Percentiles rank a stretch among this genome's conserved stretches.
Evolutionary conservation across 768 basidiomycete species (phyloP).

Genomic region (Aureoboletus auriporus): DNA sequence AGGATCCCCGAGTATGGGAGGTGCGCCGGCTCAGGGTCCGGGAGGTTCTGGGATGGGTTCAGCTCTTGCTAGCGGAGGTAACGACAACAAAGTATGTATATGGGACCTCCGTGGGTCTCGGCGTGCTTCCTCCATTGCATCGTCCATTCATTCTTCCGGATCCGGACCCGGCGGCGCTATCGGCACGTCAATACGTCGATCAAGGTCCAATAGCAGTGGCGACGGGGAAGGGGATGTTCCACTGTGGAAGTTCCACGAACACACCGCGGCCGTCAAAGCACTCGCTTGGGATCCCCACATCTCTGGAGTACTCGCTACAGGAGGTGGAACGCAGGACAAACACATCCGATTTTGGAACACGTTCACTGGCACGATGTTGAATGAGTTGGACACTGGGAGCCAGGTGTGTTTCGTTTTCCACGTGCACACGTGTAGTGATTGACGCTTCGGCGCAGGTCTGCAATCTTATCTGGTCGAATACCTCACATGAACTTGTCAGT

Average conservation of each 20-base stretch:
- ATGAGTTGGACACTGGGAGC: slow-evolving; percentile 89
- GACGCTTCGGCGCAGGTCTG: slow-evolving; percentile 63
- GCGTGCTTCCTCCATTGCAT: slow-evolving; percentile 26
- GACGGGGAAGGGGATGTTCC: slow-evolving; percentile 52
- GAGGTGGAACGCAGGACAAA: slow-evolving; percentile 98
- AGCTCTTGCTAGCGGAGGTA: slow-evolving; percentile 87
- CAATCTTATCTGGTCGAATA: slow-evolving; percentile 94
- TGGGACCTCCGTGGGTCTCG: slow-evolving; percentile 83
- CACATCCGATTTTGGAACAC: slow-evolving; percentile 99
- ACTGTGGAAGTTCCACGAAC: slow-evolving; percentile 93
- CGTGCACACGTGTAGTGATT: not conserved
- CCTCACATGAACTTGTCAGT: slow-evolving; percentile 95
- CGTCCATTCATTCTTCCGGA: slow-evolving; percentile 25
- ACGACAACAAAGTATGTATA: slow-evolving; percentile 98
- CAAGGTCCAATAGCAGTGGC: slow-evolving; percentile 26
- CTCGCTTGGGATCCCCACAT: slow-evolving; percentile 98
- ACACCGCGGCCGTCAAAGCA: slow-evolving; percentile 95
- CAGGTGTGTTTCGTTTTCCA: slow-evolving; percentile 51
- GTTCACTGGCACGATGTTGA: slow-evolving; percentile 76
- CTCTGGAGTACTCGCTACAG: slow-evolving; percentile 84
- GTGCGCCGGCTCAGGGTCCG: slow-evolving; percentile 24
- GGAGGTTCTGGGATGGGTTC: slow-evolving; percentile 38
- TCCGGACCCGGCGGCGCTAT: slow-evolving; percentile 27
- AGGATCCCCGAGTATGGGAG: slow-evolving; percentile 18
- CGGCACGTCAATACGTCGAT: slow-evolving; percentile 18